Evolutionary conservation across 495 filamentous ascomycete genomes (phyloP).

Genomic region (Hypomontagnella submonticulosa): DNA sequence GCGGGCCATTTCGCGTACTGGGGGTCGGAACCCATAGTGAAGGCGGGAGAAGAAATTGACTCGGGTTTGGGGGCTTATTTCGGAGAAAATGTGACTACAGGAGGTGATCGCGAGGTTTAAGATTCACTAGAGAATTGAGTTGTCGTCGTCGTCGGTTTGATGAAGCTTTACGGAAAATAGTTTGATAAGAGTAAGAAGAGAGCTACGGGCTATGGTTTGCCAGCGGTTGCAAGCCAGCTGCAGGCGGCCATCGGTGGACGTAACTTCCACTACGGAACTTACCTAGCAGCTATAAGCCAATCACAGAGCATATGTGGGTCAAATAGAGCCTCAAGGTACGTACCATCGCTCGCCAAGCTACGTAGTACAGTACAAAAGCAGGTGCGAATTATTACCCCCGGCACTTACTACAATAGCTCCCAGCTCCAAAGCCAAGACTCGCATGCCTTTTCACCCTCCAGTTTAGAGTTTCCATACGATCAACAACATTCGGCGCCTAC

Average conservation of each 20-base stretch:
- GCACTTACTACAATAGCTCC: slow-evolving; percentile 10
- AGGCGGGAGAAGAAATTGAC: slow-evolving; percentile 16
- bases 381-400: slow-evolving; percentile 22
- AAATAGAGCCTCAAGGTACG: slow-evolving; percentile 26
- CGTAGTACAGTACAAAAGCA: slow-evolving; percentile 10
- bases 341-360: slow-evolving; percentile 21
- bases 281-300: slow-evolving; percentile 28
- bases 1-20: slow-evolving; percentile 96
- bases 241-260: slow-evolving; percentile 46
- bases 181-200: not conserved
- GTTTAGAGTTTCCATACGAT: not conserved
- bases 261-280: slow-evolving; percentile 37
- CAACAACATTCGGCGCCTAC: not conserved
- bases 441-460: slow-evolving; percentile 14
- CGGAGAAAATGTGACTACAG: not conserved
- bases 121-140: slow-evolving; percentile 7
- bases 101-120: not conserved
- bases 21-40: slow-evolving; percentile 92
- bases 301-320: slow-evolving; percentile 33
- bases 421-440: slow-evolving; percentile 27
- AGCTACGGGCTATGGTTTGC: slow-evolving; percentile 16
- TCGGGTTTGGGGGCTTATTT: not conserved
- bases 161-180: slow-evolving; percentile 20
- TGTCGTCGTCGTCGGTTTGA: slow-evolving; percentile 22
- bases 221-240: slow-evolving; percentile 34